phyloP scores from a whole-genome alignment of 768 basidiomycete species.

The Pisolithus sp. region DNA sequence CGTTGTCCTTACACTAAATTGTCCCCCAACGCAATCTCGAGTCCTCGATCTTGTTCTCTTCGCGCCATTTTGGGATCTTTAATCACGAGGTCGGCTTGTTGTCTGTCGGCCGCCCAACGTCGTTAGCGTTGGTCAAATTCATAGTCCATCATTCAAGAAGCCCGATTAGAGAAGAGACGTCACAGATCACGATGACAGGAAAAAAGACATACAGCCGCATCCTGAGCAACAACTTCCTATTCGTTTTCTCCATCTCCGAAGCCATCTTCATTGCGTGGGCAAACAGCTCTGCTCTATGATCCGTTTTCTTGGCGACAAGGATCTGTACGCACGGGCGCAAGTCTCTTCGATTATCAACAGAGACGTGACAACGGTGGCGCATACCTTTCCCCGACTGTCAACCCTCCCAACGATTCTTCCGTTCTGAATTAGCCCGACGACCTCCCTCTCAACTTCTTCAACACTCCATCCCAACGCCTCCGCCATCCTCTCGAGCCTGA shows the following conservation, averaged over 20 bases:
- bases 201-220: conserved; percentile 60
- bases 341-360: conserved; percentile 3
- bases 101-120: conserved; percentile 34
- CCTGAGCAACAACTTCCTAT: conserved; percentile 72
- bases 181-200: not conserved
- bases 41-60: conserved; percentile 15
- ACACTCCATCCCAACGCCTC: conserved; percentile 78
- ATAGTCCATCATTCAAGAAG: no score
- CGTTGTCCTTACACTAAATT: not conserved
- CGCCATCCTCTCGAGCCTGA: conserved; percentile 80
- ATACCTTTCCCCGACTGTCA: conserved; percentile 84
- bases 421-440: conserved; percentile 71
- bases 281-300: conserved; percentile 74
- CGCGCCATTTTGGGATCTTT: conserved; percentile 47
- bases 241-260: conserved; percentile 61
- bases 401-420: conserved; percentile 78
- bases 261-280: conserved; percentile 70
- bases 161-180: no score
- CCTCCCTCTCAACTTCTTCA: conserved; percentile 62
- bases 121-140: not conserved
- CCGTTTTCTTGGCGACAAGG: conserved; percentile 70
- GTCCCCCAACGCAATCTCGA: conserved; percentile 12
- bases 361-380: not conserved
- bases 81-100: conserved; percentile 75
- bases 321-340: conserved; percentile 41